Evolutionary conservation across 169 alveolate species (phyloP).

Genomic region (Babesia divergens): DNA sequence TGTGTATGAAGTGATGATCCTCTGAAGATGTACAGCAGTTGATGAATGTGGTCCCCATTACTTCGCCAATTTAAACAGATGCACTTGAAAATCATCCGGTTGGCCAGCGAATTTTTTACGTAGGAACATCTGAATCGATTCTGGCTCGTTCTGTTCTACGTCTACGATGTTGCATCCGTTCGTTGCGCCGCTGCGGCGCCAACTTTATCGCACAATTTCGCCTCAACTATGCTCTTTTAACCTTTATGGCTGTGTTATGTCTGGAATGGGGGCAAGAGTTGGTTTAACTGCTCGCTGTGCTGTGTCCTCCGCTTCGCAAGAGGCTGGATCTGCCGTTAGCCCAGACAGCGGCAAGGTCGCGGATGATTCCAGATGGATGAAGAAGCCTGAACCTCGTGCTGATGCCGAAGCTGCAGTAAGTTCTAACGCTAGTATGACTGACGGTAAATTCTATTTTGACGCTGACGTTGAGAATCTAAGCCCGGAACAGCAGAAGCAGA

Average conservation of each 20-base stretch:
- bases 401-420: not conserved
- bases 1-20: no score
- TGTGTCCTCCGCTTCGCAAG: not conserved
- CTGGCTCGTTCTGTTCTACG: not conserved
- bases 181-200: slow-evolving; percentile 2
- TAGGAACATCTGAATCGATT: no score
- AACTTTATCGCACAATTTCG: not conserved
- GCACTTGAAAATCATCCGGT: no score
- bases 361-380: slow-evolving; percentile 31
- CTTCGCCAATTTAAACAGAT: no score
- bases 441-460: slow-evolving; percentile 47
- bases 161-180: not conserved
- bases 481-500: slow-evolving; percentile 62
- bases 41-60: no score
- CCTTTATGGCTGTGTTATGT: not conserved
- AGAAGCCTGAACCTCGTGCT: slow-evolving; percentile 1
- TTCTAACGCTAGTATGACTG: not conserved
- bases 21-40: no score
- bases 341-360: not conserved
- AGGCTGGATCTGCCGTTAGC: not conserved
- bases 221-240: not conserved
- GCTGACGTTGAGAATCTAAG: slow-evolving; percentile 56
- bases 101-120: no score
- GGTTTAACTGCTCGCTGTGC: not conserved
- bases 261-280: not conserved